Base-by-base conservation (phyloP, 75 land plant genomes). In the Selaginella moellendorffii region DNA sequence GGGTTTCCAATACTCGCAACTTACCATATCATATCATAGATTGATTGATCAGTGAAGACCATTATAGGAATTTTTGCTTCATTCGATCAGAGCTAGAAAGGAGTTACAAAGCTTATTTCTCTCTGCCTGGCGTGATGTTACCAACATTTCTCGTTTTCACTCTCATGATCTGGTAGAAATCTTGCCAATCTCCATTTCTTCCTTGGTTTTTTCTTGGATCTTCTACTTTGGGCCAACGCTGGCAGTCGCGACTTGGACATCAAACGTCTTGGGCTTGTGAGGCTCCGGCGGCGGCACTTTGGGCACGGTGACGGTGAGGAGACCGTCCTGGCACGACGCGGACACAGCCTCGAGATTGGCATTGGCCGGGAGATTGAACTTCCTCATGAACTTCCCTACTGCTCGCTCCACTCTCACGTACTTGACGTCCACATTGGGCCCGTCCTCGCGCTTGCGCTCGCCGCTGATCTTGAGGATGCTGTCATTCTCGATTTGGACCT, bases 381-480 rank as follows among this genome's bases (percentile, higher is more conserved):
- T 56, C 23, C 59, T 5, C 59, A 56, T 56, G n/a, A 56, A 56
- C 24, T 56, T 56, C 17, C 59, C 59, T 8, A 19, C 24, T 19
- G 25, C 24, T 9, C 59, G 59, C 24, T 56, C 59, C 24, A 56
- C 59, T 56, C 59, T 8, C n/a, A 56, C 59, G n/a, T 56, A 56
- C 24, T 56, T 56, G 8, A 56, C 59, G 19, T 56, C 59, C 21
- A 56, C 21, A 19, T 56, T 24, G 9, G 19, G 19, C n/a, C 23
- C 59, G n/a, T 56, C 59, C 19, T 56, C 59, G 5, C 59, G 59
- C 59, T 56, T 56, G 8, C 59, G 8, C 59, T 56, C 59, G 5
- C 59, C 59, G n/a, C 59, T 56, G 8, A 56, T 56, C 59, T 56
- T 56, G 8, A 56, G 59, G 2, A 56, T 56, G 21, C 59, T 56